Percentiles rank a stretch among this genome's conserved stretches.
Conservation (phyloP, 2,329 filamentous ascomycete genomes). For the Scolecobasidium constrictum region DNA sequence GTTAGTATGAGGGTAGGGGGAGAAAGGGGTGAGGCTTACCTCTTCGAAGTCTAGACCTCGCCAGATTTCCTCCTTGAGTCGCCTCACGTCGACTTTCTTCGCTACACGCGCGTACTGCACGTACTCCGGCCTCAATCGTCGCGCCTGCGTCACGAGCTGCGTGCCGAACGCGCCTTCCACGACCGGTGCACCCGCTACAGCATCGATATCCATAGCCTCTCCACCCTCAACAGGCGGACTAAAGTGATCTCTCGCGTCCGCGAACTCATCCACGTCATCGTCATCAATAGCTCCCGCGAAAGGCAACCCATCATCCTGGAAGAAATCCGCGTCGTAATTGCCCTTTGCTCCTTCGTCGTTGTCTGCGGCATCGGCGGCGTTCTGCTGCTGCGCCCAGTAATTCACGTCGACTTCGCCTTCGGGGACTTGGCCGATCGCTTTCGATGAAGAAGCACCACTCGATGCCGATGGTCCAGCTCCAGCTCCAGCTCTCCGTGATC, state of each 20-base stretch:
- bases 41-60: slow-evolving; percentile 44
- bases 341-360: slow-evolving; percentile 54
- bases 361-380: slow-evolving; percentile 41
- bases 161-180: slow-evolving; percentile 42
- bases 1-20: slow-evolving; percentile 1
- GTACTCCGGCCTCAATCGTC: slow-evolving; percentile 51
- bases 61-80: slow-evolving; percentile 57
- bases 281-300: slow-evolving; percentile 53
- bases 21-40: slow-evolving; percentile 15
- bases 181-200: slow-evolving; percentile 18
- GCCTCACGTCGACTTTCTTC: slow-evolving; percentile 55
- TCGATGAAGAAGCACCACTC: background rate
- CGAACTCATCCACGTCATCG: slow-evolving; percentile 64
- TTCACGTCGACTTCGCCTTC: slow-evolving; percentile 84
- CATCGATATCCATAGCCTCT: slow-evolving; percentile 28
- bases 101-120: slow-evolving; percentile 55
- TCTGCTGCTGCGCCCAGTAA: slow-evolving; percentile 60
- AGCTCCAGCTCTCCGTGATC: slow-evolving; percentile 45
- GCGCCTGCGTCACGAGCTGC: slow-evolving; percentile 51
- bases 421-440: slow-evolving; percentile 41
- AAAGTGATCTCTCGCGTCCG: slow-evolving; percentile 70
- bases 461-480: slow-evolving; percentile 25
- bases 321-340: slow-evolving; percentile 95
- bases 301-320: slow-evolving; percentile 68
- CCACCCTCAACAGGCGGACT: slow-evolving; percentile 49